Evolutionary conservation across 2,329 filamentous ascomycete species (phyloP).

Genomic region (Celoporthe dispersa): DNA sequence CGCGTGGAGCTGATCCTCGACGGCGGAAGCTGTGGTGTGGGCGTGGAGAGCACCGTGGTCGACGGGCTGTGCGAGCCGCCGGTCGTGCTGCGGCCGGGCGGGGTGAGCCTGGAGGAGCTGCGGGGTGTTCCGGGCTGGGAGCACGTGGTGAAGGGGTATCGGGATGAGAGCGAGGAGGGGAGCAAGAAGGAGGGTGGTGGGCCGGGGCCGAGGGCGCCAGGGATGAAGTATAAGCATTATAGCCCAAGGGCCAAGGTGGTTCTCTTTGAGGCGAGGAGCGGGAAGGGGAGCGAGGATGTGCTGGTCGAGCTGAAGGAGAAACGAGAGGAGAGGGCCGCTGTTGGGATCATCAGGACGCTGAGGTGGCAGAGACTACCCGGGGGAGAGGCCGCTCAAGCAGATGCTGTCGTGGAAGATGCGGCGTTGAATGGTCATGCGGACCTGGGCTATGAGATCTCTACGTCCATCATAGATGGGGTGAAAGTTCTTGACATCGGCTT

Average conservation of each 20-base stretch:
- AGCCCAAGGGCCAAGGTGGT: constrained; percentile 87
- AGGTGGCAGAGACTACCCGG: constrained; percentile 54
- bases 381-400: constrained; percentile 37
- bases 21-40: constrained; percentile 83
- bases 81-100: constrained; percentile 82
- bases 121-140: constrained; percentile 80
- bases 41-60: constrained; percentile 96
- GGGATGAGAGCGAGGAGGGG: constrained; percentile 69
- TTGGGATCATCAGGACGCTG: constrained; percentile 62
- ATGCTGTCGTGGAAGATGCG: constrained; percentile 34
- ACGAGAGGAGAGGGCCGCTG: constrained; percentile 32
- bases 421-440: constrained; percentile 31
- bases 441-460: constrained; percentile 44
- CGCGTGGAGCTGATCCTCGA: constrained; percentile 87
- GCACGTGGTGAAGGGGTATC: constrained; percentile 75
- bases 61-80: constrained; percentile 85
- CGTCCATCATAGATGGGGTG: constrained; percentile 40
- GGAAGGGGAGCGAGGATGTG: constrained; percentile 43
- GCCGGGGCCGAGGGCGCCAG: constrained; percentile 77
- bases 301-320: constrained; percentile 38
- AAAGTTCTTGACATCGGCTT: constrained; percentile 72
- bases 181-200: constrained; percentile 30
- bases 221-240: constrained; percentile 99
- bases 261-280: constrained; percentile 69
- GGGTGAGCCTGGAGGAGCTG: constrained; percentile 81